A percentile compares a stretch with the other conserved stretches of the same genome.
phyloP scores from a whole-genome alignment of 2,329 filamentous ascomycete genomes.

The Mariannaea sp. region DNA sequence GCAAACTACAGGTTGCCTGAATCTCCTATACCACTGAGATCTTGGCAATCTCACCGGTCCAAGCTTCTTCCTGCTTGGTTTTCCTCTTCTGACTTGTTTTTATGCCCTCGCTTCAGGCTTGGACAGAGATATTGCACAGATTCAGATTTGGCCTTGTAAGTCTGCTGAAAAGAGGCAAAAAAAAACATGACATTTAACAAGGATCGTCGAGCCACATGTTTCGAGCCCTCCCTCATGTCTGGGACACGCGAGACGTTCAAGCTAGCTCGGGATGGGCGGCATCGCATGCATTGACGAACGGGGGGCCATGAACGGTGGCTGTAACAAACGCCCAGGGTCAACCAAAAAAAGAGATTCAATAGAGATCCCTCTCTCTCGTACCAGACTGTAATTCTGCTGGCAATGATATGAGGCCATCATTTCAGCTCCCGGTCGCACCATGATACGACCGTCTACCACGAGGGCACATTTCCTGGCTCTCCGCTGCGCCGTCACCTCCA shows the following conservation, averaged over 20 bases:
- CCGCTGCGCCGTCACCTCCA: slow-evolving; percentile 1
- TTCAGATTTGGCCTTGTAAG: slow-evolving; percentile 5
- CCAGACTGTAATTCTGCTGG: slow-evolving; percentile 15
- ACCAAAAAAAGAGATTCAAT: slow-evolving; percentile 12
- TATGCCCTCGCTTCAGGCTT: background rate
- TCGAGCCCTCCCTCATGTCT: slow-evolving; percentile 4
- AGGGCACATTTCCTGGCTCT: slow-evolving; percentile 4
- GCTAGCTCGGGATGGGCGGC: slow-evolving; percentile 18
- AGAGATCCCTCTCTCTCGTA: slow-evolving; percentile 12
- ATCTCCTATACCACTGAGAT: background rate
- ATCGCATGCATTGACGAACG: slow-evolving; percentile 11
- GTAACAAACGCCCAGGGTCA: slow-evolving; percentile 2
- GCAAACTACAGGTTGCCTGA: background rate
- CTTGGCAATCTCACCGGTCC: background rate
- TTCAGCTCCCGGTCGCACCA: slow-evolving; percentile 15
- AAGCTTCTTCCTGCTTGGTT: slow-evolving; percentile 1
- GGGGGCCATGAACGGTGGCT: slow-evolving; percentile 10
- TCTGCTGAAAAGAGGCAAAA: too few relatives aligned
- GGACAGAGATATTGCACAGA: background rate
- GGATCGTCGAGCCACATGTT: slow-evolving; percentile 1
- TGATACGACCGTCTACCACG: slow-evolving; percentile 25
- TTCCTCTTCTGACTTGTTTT: too few relatives aligned
- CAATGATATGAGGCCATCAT: slow-evolving; percentile 23
- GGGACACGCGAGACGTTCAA: slow-evolving; percentile 14
- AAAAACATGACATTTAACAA: background rate